These are phyloP conservation scores for Oryza nivara DNA, from an alignment of 176 grass and related monocot genomes.

Conservation along the genomic window DNA sequence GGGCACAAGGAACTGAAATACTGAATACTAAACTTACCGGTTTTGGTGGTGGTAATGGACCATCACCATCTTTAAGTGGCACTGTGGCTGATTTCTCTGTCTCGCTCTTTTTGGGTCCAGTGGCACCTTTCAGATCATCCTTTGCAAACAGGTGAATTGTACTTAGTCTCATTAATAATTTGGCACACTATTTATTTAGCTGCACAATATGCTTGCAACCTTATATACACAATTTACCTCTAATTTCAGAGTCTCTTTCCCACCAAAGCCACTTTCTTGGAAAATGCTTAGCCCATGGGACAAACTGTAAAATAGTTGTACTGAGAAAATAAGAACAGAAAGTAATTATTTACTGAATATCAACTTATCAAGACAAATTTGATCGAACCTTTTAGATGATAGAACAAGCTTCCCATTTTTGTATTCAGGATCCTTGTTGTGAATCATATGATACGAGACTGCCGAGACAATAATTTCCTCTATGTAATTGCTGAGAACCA, in stretches of 20 bases:
- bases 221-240: conserved; percentile 64
- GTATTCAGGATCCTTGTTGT: conserved; percentile 87
- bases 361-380: conserved; percentile 11
- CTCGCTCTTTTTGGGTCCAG: conserved; percentile 42
- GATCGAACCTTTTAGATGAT: conserved; percentile 76
- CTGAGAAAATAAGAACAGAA: conserved; percentile 19
- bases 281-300: conserved; percentile 91
- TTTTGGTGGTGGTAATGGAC: conserved; percentile 43
- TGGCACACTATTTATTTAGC: background rate
- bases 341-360: background rate
- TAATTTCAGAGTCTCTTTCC: conserved; percentile 87
- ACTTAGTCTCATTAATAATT: conserved; percentile 13
- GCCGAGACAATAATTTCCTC: conserved; percentile 91
- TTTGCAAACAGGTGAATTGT: background rate
- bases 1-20: background rate
- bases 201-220: conserved; percentile 36
- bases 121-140: conserved; percentile 40
- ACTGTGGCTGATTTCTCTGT: conserved; percentile 35
- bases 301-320: conserved; percentile 57
- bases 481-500: conserved; percentile 86
- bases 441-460: conserved; percentile 86
- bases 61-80: conserved; percentile 44
- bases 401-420: conserved; percentile 94
- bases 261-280: conserved; percentile 68
- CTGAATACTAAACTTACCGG: conserved; percentile 31